Evolutionary conservation across 2,329 filamentous ascomycete species (phyloP).

Genomic region (Phialophora macrospora): DNA sequence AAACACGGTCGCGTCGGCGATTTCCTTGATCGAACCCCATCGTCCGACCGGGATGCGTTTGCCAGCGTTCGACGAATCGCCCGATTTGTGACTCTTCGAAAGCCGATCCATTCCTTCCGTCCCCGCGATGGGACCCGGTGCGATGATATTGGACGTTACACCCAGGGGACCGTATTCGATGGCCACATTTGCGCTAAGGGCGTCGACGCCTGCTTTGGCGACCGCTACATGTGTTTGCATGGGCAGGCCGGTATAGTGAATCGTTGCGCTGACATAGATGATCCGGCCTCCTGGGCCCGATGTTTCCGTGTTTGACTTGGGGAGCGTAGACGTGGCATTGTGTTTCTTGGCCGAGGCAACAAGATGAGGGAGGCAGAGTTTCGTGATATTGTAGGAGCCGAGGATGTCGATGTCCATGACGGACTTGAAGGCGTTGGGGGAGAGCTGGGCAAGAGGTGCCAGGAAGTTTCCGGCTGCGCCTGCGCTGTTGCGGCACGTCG

Average conservation of each 20-base stretch:
- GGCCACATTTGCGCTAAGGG: constrained; percentile 76
- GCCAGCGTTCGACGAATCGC: constrained; percentile 46
- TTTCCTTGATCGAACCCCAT: constrained; percentile 80
- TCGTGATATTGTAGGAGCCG: constrained; percentile 92
- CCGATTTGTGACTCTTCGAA: constrained; percentile 55
- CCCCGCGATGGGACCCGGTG: constrained; percentile 81
- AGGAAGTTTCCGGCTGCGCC: constrained; percentile 97
- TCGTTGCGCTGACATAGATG: constrained; percentile 85
- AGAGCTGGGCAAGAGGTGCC: constrained; percentile 79
- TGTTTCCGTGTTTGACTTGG: constrained; percentile 40
- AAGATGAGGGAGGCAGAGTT: constrained; percentile 84
- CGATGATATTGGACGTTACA: constrained; percentile 84
- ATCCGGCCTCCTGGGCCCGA: constrained; percentile 76
- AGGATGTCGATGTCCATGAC: constrained; percentile 97
- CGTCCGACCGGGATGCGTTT: constrained; percentile 72
- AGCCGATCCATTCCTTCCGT: constrained; percentile 81
- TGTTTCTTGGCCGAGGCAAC: constrained; percentile 71
- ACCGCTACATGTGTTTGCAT: constrained; percentile 89
- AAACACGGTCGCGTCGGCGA: constrained; percentile 89
- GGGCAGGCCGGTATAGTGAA: constrained; percentile 86
- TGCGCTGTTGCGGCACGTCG: constrained; percentile 60
- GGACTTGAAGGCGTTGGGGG: constrained; percentile 86
- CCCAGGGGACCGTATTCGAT: constrained; percentile 90
- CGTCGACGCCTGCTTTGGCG: constrained; percentile 89
- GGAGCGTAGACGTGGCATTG: constrained; percentile 62